Evolutionary conservation across 2,329 filamentous ascomycete genomes (phyloP), one percentile per base, ranked within the genome.

Genomic region (Teratosphaeria viscida): DNA sequence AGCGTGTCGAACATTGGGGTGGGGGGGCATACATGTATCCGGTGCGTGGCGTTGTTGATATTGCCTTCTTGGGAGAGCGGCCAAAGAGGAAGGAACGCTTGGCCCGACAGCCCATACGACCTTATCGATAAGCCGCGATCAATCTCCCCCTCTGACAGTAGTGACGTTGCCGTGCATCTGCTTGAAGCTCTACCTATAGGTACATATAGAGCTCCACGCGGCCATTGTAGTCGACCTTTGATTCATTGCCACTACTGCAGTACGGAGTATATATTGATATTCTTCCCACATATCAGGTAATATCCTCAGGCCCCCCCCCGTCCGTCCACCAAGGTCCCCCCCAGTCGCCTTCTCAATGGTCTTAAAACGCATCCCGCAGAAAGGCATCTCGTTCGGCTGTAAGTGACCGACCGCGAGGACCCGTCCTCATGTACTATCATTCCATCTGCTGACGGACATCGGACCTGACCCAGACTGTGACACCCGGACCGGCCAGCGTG

Each of bases 1-100:
- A 95, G 82, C 65, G 90, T 95, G 74, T 96, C 91, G 71, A 95
- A 90, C 90, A 95, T 95, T 69, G 64, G 54, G 32, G 57, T 8
- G 26, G 6, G 12, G 55, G 29, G 19, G 43, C 43, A 49, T 49
- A 19, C 19, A 19, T 19, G 19, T 19, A n/a, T 49, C 43, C n/a
- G 19, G 23, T 49, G 2, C 19, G 19, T 19, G 19, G 19, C 19
- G 19, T 19, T 19, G 2, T 23, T 23, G 2, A 23, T 23, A 2
- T 23, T 23, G 23, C 23, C 1, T 23, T 23, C 23, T 23, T 23
- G 23, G 23, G 23, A 23, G 23, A 23, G 23, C 23, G 43, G 35
- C 8, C 8, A 54, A 54, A 49, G 8, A 23, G 43, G 16, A 49
- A 49, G 43, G 43, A 49, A 23, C 43, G 43, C 43, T 49, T 49